phyloP scores from a whole-genome alignment of 2,329 filamentous ascomycete genomes.

The Pseudogymnoascus sp. region DNA sequence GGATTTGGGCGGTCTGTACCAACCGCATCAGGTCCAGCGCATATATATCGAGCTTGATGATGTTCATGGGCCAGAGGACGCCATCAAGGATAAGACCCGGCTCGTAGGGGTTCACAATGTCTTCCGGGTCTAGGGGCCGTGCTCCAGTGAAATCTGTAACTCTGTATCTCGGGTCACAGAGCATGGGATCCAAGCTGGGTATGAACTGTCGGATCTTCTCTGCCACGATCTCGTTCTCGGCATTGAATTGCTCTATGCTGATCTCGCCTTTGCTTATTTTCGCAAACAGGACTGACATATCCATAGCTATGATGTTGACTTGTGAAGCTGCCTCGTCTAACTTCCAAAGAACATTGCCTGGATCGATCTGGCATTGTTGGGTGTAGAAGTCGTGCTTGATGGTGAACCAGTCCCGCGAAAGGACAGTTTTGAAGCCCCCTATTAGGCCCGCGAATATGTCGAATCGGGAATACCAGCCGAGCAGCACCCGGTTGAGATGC shows the following conservation, averaged over 20 bases:
- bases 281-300: conserved; percentile 72
- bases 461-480: conserved; percentile 86
- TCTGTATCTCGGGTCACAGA: conserved; percentile 53
- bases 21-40: conserved; percentile 74
- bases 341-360: conserved; percentile 55
- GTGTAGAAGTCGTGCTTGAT: conserved; percentile 45
- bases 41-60: conserved; percentile 68
- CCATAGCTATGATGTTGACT: conserved; percentile 65
- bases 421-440: conserved; percentile 65
- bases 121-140: conserved; percentile 45
- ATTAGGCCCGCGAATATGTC: conserved; percentile 79
- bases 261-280: conserved; percentile 58
- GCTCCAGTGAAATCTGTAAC: conserved; percentile 55
- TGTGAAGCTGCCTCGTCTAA: conserved; percentile 59
- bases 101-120: conserved; percentile 67
- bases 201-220: conserved; percentile 43
- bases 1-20: conserved; percentile 52
- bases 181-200: conserved; percentile 48
- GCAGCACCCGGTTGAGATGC: conserved; percentile 61
- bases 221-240: conserved; percentile 50
- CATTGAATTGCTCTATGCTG: conserved; percentile 53
- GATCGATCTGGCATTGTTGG: conserved; percentile 49
- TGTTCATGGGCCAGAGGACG: conserved; percentile 66
- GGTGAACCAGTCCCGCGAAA: conserved; percentile 71
- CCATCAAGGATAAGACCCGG: conserved; percentile 62